Evolutionary conservation across 2,329 filamentous ascomycete species (phyloP).

Genomic region (Plectosphaerella sp.): DNA sequence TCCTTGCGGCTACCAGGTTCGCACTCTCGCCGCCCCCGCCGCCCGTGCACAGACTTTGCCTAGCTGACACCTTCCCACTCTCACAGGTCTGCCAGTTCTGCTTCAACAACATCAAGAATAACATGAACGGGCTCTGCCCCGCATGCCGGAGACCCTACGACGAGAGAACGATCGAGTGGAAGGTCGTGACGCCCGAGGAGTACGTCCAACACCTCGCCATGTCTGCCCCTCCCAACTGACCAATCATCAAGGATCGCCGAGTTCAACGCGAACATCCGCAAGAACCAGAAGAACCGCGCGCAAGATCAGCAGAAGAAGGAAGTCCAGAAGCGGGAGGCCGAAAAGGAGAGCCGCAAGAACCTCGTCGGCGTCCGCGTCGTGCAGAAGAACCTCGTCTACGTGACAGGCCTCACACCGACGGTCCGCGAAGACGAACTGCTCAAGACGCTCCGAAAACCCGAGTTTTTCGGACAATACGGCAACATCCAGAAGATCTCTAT

Average conservation of each 20-base stretch:
- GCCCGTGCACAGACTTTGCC: not conserved
- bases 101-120: constrained; percentile 98
- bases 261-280: constrained; percentile 74
- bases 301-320: constrained; percentile 85
- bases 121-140: constrained; percentile 96
- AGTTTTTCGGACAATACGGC: constrained; percentile 98
- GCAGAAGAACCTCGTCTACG: constrained; percentile 98
- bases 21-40: constrained; percentile 12
- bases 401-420: constrained; percentile 87
- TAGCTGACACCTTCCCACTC: constrained; percentile 9
- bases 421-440: constrained; percentile 90
- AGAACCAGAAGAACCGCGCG: constrained; percentile 89
- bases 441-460: constrained; percentile 80
- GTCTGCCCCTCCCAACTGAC: constrained; percentile 13
- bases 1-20: constrained; percentile 95
- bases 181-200: constrained; percentile 93
- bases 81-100: constrained; percentile 96
- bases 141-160: constrained; percentile 94
- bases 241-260: constrained; percentile 56
- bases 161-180: constrained; percentile 96
- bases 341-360: constrained; percentile 93
- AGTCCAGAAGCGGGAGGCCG: constrained; percentile 91
- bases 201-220: constrained; percentile 41
- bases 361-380: constrained; percentile 92
- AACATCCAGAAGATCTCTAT: constrained; percentile 99